Evolutionary conservation across 805 yeast genomes (phyloP).

Genomic region (Candida maris): DNA sequence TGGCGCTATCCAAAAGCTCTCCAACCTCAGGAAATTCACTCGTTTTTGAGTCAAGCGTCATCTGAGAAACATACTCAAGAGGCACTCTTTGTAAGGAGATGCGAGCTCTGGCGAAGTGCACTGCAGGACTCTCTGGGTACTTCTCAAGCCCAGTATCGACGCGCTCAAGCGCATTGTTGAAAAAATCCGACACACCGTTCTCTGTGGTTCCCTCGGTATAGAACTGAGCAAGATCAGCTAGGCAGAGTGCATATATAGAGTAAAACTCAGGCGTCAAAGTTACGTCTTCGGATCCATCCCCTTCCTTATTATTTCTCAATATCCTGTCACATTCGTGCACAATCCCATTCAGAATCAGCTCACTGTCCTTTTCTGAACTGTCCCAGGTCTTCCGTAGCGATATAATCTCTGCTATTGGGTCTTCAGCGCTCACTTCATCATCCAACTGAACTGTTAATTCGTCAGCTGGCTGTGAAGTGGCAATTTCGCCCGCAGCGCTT

Average conservation of each 20-base stretch:
- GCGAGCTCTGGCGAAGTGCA: slow-evolving; percentile 53
- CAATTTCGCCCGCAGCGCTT: slow-evolving; percentile 13
- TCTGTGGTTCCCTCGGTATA: slow-evolving; percentile 30
- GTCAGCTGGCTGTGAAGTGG: slow-evolving; percentile 10
- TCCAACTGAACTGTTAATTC: slow-evolving; percentile 63
- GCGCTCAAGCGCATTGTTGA: slow-evolving; percentile 72
- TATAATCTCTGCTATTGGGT: slow-evolving; percentile 70
- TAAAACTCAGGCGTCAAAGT: slow-evolving; percentile 53
- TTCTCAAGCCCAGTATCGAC: slow-evolving; percentile 52
- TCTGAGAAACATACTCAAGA: slow-evolving; percentile 49
- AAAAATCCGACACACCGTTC: slow-evolving; percentile 46
- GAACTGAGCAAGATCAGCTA: slow-evolving; percentile 61
- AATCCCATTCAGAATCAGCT: slow-evolving; percentile 70
- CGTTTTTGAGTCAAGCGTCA: slow-evolving; percentile 38
- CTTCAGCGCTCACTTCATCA: slow-evolving; percentile 68
- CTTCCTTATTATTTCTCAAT: slow-evolving; percentile 44
- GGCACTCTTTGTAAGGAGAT: slow-evolving; percentile 58
- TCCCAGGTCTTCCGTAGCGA: slow-evolving; percentile 69
- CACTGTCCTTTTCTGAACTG: slow-evolving; percentile 54
- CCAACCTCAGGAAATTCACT: slow-evolving; percentile 36
- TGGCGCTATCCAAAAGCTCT: slow-evolving; percentile 42
- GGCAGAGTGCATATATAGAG: slow-evolving; percentile 68
- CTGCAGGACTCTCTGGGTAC: slow-evolving; percentile 40
- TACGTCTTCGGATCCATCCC: slow-evolving; percentile 28
- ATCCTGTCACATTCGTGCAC: slow-evolving; percentile 90